Evolutionary conservation across 2,329 filamentous ascomycete genomes (phyloP), one percentile per base, ranked within the genome.

Genomic region (Cadophora gregata): DNA sequence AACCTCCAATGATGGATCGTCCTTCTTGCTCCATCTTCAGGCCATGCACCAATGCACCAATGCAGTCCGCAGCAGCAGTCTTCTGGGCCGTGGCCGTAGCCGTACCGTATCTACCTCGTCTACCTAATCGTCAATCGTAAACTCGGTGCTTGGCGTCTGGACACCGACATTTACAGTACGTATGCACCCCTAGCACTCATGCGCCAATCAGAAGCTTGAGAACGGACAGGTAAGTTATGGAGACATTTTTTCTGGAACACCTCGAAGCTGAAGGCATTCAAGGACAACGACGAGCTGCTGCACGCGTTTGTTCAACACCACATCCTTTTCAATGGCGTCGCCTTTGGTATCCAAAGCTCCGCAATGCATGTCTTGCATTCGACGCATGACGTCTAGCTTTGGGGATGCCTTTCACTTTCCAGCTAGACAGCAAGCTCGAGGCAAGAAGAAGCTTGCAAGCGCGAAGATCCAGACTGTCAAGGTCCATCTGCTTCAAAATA

Each of bases 401-500:
- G 67, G 60, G 24, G 71, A 73, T 59, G 64, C 45, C 4, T 69
- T 64, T 25, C 56, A 65, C 21, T 65, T 70, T 48, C 68, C 71
- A 48, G 59, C 68, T 36, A 50, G 71, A 21, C 77, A 83, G 72
- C 76, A 78, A 59, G 65, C 79, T 62, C 79, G 82, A 63, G 79
- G 76, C 65, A 80, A 81, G 71, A 81, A 82, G 64, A 82, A 80
- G 75, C 74, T 80, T 51, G 79, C 79, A 25, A 58, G 55, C 31
- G 55, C 36, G 21, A 82, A 80, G 71, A 64, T 70, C n/a, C 59
- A 70, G 31, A 72, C 76, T 25, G 79, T 86, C 47, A 80, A 82
- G 33, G 84, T 86, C 33, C 80, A 83, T 71, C 78, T 88, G 64
- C 76, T 83, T 45, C 79, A 83, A 73, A 82, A 86, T 73, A 78